These are phyloP conservation scores for Arachis hypogaea DNA, from an alignment of 306 rosid genomes.

Conservation along the genomic window DNA sequence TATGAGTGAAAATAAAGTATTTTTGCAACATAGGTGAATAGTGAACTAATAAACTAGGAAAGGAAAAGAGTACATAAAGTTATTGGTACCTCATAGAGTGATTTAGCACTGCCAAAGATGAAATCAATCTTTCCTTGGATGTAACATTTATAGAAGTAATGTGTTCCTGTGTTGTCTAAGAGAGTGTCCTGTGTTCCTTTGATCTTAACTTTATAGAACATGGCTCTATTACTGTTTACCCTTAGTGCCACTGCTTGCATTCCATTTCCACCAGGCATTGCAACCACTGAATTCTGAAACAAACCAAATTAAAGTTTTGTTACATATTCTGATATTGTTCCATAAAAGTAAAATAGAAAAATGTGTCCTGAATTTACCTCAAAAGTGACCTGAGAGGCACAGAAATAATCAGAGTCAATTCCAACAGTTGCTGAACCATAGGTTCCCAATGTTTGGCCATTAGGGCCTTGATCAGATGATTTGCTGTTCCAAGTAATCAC, in stretches of 20 bases:
- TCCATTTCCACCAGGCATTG: slow-evolving; percentile 69
- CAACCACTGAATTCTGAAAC: slow-evolving; percentile 72
- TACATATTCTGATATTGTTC: not conserved
- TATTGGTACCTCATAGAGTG: slow-evolving; percentile 68
- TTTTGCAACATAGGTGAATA: too few species aligned
- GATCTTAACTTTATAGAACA: slow-evolving; percentile 69
- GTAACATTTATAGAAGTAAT: slow-evolving; percentile 64
- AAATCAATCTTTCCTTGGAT: slow-evolving; percentile 84
- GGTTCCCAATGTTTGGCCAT: slow-evolving; percentile 69
- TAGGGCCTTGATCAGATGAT: slow-evolving; percentile 68
- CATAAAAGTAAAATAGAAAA: too few species aligned
- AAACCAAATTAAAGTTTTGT: not conserved
- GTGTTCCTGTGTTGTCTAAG: slow-evolving; percentile 73
- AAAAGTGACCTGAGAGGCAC: slow-evolving; percentile 76
- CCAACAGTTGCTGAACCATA: slow-evolving; percentile 76
- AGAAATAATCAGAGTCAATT: slow-evolving; percentile 76
- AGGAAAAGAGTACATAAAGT: not conserved
- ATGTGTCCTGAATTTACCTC: slow-evolving; percentile 50
- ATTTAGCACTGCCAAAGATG: slow-evolving; percentile 75
- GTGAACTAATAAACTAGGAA: too few species aligned
- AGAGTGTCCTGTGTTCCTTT: slow-evolving; percentile 89
- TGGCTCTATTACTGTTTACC: slow-evolving; percentile 69
- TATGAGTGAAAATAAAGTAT: too few species aligned
- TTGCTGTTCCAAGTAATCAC: slow-evolving; percentile 79
- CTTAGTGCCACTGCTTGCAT: slow-evolving; percentile 95